These are phyloP conservation scores for Rhodosporidiobolus sp. DNA, from an alignment of 768 basidiomycete genomes.

Conservation along the genomic window DNA sequence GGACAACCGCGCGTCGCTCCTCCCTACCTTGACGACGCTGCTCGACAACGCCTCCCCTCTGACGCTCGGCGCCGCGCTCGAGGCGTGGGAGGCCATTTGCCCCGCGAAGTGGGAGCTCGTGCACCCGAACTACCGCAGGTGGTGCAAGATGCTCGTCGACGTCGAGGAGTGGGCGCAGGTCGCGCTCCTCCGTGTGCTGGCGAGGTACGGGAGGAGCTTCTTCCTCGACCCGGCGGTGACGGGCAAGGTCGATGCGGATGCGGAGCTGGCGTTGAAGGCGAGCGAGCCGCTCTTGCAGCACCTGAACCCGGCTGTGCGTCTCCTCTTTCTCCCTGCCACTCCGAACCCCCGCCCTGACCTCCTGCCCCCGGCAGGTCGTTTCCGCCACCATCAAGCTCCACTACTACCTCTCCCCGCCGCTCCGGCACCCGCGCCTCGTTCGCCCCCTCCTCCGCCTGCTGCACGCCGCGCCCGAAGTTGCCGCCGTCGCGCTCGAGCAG, in stretches of 20 bases:
- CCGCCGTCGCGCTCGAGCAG: conserved; percentile 70
- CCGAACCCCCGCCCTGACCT: background rate
- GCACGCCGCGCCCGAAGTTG: conserved; percentile 60
- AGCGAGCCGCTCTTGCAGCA: conserved; percentile 77
- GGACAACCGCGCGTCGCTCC: conserved; percentile 64
- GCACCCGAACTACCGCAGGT: conserved; percentile 79
- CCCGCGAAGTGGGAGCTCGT: conserved; percentile 76
- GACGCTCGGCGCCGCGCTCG: conserved; percentile 77
- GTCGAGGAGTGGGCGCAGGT: conserved; percentile 97
- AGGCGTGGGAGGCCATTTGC: conserved; percentile 83
- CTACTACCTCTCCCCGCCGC: conserved; percentile 67
- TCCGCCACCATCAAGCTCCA: conserved; percentile 69
- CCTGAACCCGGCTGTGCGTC: conserved; percentile 75
- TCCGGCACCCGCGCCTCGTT: conserved; percentile 59
- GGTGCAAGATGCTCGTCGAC: conserved; percentile 79
- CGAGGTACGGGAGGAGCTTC: conserved; percentile 69
- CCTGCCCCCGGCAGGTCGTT: conserved; percentile 62
- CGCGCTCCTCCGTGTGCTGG: conserved; percentile 69
- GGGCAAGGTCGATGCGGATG: conserved; percentile 60
- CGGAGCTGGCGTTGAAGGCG: conserved; percentile 68
- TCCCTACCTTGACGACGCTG: conserved; percentile 50
- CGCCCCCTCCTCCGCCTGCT: conserved; percentile 73
- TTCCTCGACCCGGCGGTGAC: conserved; percentile 35
- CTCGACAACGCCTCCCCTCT: conserved; percentile 74
- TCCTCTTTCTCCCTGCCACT: background rate